A percentile compares a stretch with the other conserved stretches of the same genome.
Evolutionary conservation across 768 basidiomycete genomes (phyloP).

Genomic region (Roridomyces roridus): DNA sequence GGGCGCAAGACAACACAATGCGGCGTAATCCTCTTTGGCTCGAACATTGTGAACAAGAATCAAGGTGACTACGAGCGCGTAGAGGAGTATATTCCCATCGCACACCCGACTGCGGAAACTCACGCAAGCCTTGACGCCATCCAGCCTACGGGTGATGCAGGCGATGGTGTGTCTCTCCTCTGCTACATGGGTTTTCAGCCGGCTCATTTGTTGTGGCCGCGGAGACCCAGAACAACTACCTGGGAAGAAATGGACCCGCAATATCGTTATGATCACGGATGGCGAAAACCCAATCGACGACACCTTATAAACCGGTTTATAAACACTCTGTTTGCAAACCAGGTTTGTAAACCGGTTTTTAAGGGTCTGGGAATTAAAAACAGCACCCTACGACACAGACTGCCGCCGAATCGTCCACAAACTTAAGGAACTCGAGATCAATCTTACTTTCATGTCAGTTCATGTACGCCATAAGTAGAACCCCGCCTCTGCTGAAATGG

Average conservation of each 20-base stretch:
- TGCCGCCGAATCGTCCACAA: slow-evolving; percentile 69
- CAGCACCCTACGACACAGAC: too few species aligned
- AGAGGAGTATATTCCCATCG: slow-evolving; percentile 71
- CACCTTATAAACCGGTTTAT: slow-evolving; percentile 71
- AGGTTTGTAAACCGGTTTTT: too few species aligned
- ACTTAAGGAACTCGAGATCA: slow-evolving; percentile 64
- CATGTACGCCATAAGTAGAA: neutral
- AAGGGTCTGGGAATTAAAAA: too few species aligned
- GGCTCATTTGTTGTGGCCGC: slow-evolving; percentile 88
- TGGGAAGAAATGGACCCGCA: slow-evolving; percentile 87
- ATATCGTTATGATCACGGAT: slow-evolving; percentile 85
- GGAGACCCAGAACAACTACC: slow-evolving; percentile 74
- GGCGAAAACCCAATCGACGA: slow-evolving; percentile 76
- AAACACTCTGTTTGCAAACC: too few species aligned
- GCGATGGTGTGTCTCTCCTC: slow-evolving; percentile 62
- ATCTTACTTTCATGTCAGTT: slow-evolving; percentile 76
- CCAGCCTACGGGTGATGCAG: slow-evolving; percentile 56
- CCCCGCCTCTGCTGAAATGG: neutral
- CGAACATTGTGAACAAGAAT: slow-evolving; percentile 66
- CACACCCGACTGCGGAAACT: slow-evolving; percentile 66
- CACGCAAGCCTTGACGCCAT: slow-evolving; percentile 71
- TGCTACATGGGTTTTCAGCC: too few species aligned
- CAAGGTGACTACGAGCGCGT: slow-evolving; percentile 80
- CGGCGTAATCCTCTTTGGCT: slow-evolving; percentile 89
- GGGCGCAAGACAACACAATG: slow-evolving; percentile 94